Evolutionary conservation across 108 stramenopile species (phyloP).

Genomic region (Cyclotella distinguenda): DNA sequence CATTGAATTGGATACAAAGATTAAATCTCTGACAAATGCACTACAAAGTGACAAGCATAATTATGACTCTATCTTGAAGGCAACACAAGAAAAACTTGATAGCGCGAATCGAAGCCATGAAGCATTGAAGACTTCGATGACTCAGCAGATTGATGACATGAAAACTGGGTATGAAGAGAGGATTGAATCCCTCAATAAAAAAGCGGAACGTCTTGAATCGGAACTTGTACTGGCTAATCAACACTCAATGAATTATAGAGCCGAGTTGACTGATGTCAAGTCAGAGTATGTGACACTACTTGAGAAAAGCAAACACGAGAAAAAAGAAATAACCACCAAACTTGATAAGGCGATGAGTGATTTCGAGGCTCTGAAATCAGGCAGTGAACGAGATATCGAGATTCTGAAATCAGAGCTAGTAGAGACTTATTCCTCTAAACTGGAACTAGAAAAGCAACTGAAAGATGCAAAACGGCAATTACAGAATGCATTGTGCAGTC

Average conservation of each 20-base stretch:
- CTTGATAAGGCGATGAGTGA: conserved; percentile 12
- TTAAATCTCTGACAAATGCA: background rate
- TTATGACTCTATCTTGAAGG: conserved; percentile 18
- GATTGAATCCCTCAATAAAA: conserved; percentile 17
- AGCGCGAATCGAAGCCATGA: conserved; percentile 4
- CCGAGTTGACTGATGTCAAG: conserved; percentile 1
- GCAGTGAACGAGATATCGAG: conserved; percentile 22
- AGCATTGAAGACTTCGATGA: conserved; percentile 1
- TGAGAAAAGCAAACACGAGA: conserved; percentile 16
- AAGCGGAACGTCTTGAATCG: conserved; percentile 25
- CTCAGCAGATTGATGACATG: conserved; percentile 20
- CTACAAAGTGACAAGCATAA: conserved; percentile 10
- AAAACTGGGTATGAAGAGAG: conserved; percentile 18
- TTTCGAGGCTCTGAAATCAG: conserved; percentile 14
- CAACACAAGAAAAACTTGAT: conserved; percentile 10
- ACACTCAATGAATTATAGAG: conserved; percentile 8
- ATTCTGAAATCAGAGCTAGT: conserved; percentile 34
- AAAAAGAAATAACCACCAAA: conserved; percentile 8
- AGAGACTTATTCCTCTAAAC: conserved; percentile 16
- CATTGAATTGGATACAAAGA: conserved; percentile 10
- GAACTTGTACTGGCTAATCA: conserved; percentile 16
- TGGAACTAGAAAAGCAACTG: conserved; percentile 25
- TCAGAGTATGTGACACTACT: conserved; percentile 11
- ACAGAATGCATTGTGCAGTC: conserved; percentile 26
- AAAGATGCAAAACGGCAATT: conserved; percentile 30